phyloP scores from a whole-genome alignment of 1,284 basidiomycete genomes.

The Cryptococcus sp. region DNA sequence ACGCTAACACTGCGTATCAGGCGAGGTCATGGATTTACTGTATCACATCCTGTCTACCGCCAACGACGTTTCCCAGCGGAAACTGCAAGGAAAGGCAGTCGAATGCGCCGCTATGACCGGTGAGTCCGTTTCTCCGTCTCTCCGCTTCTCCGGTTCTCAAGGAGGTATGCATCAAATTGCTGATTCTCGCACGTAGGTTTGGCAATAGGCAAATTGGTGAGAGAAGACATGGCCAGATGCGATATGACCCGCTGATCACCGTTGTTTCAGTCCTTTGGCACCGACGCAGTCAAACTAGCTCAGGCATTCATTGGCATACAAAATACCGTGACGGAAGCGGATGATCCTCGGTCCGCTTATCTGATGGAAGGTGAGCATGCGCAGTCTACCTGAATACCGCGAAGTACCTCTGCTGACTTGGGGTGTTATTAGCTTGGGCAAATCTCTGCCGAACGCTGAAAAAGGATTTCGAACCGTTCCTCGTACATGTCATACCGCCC shows the following conservation, averaged over 20 bases:
- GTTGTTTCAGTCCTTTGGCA: slow-evolving; percentile 60
- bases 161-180: background rate
- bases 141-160: background rate
- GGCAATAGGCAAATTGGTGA: background rate
- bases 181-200: background rate
- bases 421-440: slow-evolving; percentile 72
- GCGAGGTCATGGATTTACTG: slow-evolving; percentile 35
- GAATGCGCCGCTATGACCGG: slow-evolving; percentile 57
- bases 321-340: slow-evolving; percentile 57
- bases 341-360: slow-evolving; percentile 33
- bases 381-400: background rate
- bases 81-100: slow-evolving; percentile 75
- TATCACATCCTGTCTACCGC: slow-evolving; percentile 65
- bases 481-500: slow-evolving; percentile 76
- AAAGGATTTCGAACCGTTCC: slow-evolving; percentile 76
- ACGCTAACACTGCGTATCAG: slow-evolving; percentile 9
- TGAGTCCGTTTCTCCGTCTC: background rate
- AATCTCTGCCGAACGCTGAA: slow-evolving; percentile 79
- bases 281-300: slow-evolving; percentile 69
- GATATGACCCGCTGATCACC: background rate
- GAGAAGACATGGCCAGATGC: background rate
- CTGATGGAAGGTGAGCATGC: slow-evolving; percentile 40
- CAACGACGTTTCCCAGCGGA: slow-evolving; percentile 65
- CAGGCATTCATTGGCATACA: slow-evolving; percentile 75
- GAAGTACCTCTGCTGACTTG: slow-evolving; percentile 1